These are phyloP conservation scores for Trichoderma endophyticum DNA, from an alignment of 2,329 filamentous ascomycete species.

Conservation along the genomic window DNA sequence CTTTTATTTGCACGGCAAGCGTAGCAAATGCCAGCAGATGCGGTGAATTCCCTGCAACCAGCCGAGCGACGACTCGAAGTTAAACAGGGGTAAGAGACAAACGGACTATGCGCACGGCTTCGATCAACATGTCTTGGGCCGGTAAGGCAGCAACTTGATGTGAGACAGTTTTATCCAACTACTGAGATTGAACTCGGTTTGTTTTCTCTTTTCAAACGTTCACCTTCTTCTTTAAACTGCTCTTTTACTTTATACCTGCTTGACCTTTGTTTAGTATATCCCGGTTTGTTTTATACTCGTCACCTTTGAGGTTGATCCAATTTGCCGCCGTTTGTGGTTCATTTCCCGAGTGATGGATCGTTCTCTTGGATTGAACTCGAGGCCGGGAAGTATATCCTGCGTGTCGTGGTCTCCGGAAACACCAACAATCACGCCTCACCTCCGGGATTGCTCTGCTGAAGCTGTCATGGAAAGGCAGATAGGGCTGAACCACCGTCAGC, in stretches of 20 bases:
- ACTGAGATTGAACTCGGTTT: background rate
- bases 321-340: background rate
- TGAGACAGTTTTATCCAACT: background rate
- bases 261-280: background rate
- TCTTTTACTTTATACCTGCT: background rate
- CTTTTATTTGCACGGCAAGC: background rate
- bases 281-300: background rate
- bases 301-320: background rate
- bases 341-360: constrained; percentile 12
- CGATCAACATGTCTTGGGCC: background rate
- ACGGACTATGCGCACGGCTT: constrained; percentile 3
- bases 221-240: background rate
- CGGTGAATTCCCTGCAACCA: constrained; percentile 14
- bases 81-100: constrained; percentile 15
- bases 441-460: constrained; percentile 13
- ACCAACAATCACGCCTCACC: background rate
- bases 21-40: background rate
- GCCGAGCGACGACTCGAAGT: constrained; percentile 1
- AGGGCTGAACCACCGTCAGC: background rate
- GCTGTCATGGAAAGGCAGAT: background rate
- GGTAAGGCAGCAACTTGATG: background rate
- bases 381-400: constrained; percentile 6
- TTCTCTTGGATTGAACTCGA: constrained; percentile 3
- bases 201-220: background rate
- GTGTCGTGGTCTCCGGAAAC: constrained; percentile 3